Evolutionary conservation across 225 moss, liverwort and hornwort species (phyloP), one percentile per base, ranked within the genome.

Genomic region (Rhytidiadelphus loreus): DNA sequence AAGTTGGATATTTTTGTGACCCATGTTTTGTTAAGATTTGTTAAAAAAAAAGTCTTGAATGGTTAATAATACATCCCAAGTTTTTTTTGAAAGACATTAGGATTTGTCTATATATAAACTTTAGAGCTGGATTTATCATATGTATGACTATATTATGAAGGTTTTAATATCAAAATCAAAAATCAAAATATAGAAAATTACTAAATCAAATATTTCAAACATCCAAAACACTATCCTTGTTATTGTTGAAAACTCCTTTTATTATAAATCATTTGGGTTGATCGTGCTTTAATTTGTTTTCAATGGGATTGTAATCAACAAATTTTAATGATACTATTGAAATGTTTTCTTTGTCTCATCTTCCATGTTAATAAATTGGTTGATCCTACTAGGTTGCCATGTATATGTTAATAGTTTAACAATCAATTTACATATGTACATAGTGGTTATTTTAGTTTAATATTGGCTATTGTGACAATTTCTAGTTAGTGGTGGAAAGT

Each of bases 221-320:
- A 11, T 6, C 9, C 37, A 65, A 18, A 66, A 6, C 11, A 37
- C 6, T 21, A 66, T 66, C 21, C 37, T 37, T 37, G 0, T 6
- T 0, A 37, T 37, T 21, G 11, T 37, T 11, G 2, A 61, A 37
- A 37, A 1, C 13, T 0, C 1, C 3, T 12, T 66, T 37, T 11
- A 8, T 65, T 65, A 37, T 37, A 37, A 37, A 66, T 37, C 37
- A 66, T 66, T 37, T 37, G 21, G 37, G 3, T 5, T 66, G 11
- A 20, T 37, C 20, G 66, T 10, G 12, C n/a, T 68, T 23, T 22
- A n/a, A 23, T 13, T 0, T n/a, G 0, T 68, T 13, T 22, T 68
- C 21, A 68, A 23, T 0, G 22, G 1, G 23, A n/a, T 68, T 68
- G 7, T 23, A 39, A 68, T 68, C 3, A n/a, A n/a, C 2, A 21